Evolutionary conservation across 768 basidiomycete genomes (phyloP).

Genomic region (Lyophyllum atratum): DNA sequence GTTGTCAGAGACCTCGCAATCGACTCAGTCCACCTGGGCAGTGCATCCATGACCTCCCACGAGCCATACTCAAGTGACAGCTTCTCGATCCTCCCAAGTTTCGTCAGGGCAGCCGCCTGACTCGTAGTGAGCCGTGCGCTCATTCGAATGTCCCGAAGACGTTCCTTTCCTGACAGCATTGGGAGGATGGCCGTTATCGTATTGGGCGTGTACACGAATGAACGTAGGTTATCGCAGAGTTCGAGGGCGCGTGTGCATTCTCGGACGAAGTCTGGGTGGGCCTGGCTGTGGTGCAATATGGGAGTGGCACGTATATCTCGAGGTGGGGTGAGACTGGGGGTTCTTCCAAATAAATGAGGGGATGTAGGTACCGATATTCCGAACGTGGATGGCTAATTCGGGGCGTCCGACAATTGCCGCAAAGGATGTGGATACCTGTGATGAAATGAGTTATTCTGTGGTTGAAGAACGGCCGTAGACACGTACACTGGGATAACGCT

Average conservation of each 20-base stretch:
- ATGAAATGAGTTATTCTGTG: slow-evolving; percentile 10
- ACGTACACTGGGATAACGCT: slow-evolving; percentile 55
- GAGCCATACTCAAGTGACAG: slow-evolving; percentile 62
- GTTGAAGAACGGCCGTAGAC: background rate
- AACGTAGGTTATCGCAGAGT: slow-evolving; percentile 51
- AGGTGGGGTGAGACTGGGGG: background rate
- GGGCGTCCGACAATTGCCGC: slow-evolving; percentile 53
- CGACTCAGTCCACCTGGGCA: slow-evolving; percentile 57
- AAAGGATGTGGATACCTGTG: slow-evolving; percentile 61
- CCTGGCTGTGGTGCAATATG: slow-evolving; percentile 31
- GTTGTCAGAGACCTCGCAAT: slow-evolving; percentile 48
- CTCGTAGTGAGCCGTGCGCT: slow-evolving; percentile 52
- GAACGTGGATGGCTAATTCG: slow-evolving; percentile 58
- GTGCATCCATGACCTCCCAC: slow-evolving; percentile 58
- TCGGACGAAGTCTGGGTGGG: slow-evolving; percentile 49
- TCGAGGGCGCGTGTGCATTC: slow-evolving; percentile 52
- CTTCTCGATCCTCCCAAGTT: slow-evolving; percentile 40
- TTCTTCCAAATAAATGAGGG: background rate
- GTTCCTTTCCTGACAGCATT: slow-evolving; percentile 42
- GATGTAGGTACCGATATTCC: slow-evolving; percentile 49
- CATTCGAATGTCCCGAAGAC: slow-evolving; percentile 51
- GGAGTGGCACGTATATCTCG: slow-evolving; percentile 57
- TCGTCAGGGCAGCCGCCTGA: slow-evolving; percentile 46
- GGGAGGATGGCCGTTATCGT: slow-evolving; percentile 53
- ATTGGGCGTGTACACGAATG: slow-evolving; percentile 56